phyloP scores from a whole-genome alignment of 345 rosid genomes.

The Chamaenerion angustifolium region DNA sequence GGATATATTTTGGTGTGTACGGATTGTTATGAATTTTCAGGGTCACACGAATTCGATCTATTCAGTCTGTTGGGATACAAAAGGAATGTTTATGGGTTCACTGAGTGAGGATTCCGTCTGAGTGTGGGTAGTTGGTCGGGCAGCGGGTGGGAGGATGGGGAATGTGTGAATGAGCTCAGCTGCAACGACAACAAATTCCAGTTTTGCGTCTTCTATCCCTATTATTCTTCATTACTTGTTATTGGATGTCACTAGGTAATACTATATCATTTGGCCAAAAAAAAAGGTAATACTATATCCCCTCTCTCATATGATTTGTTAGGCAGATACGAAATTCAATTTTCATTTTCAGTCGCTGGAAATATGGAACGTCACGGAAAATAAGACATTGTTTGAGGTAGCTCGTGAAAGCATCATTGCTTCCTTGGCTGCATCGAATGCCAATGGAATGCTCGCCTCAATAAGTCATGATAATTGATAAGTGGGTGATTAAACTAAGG shows the following conservation, averaged over 20 bases:
- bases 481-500: slow-evolving; percentile 93
- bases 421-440: slow-evolving; percentile 59
- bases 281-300: no score
- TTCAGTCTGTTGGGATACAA: slow-evolving; percentile 86
- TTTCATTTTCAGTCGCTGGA: slow-evolving; percentile 59
- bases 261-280: no score
- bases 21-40: no score
- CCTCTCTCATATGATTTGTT: no score
- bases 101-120: slow-evolving; percentile 87
- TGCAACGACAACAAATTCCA: slow-evolving; percentile 77
- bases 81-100: slow-evolving; percentile 73
- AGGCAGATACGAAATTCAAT: no score
- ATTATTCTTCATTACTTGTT: slow-evolving; percentile 55
- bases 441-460: slow-evolving; percentile 72
- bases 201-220: slow-evolving; percentile 85
- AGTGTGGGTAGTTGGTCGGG: slow-evolving; percentile 82
- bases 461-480: slow-evolving; percentile 87
- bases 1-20: no score
- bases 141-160: slow-evolving; percentile 88
- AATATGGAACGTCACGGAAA: slow-evolving; percentile 81
- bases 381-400: slow-evolving; percentile 55
- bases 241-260: slow-evolving; percentile 94
- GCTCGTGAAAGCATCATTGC: slow-evolving; percentile 86
- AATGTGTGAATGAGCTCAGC: slow-evolving; percentile 78
- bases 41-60: slow-evolving; percentile 62